Conservation (phyloP, 768 basidiomycete species). For the Rhizopogon salebrosus region DNA sequence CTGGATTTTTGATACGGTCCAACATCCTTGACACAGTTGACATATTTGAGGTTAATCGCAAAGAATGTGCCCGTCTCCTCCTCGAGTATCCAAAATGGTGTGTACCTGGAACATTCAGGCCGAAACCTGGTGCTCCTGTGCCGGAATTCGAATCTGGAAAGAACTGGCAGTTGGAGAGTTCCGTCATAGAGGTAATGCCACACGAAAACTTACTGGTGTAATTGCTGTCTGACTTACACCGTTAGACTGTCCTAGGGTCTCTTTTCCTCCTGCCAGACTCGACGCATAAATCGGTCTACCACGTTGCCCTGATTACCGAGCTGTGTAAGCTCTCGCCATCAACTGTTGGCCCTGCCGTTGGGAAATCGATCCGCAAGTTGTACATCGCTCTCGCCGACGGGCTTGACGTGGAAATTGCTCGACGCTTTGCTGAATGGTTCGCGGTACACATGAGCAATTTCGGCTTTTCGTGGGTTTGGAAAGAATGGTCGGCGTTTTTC, state of each 20-base stretch:
- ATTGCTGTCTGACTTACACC: neutral
- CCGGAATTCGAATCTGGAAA: constrained; percentile 53
- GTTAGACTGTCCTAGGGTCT: constrained; percentile 65
- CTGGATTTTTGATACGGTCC: constrained; percentile 77
- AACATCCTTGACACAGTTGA: constrained; percentile 73
- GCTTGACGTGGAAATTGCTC: constrained; percentile 78
- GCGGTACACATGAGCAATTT: constrained; percentile 96
- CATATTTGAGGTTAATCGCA: constrained; percentile 93
- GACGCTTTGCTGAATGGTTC: constrained; percentile 92
- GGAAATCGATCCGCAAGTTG: constrained; percentile 87
- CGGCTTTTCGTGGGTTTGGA: constrained; percentile 98
- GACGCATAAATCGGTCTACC: constrained; percentile 75
- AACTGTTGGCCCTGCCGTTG: constrained; percentile 93
- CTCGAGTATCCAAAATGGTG: constrained; percentile 87
- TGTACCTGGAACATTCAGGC: constrained; percentile 78
- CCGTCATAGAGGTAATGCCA: constrained; percentile 69
- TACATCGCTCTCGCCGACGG: constrained; percentile 79
- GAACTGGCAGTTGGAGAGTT: constrained; percentile 86
- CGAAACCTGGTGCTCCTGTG: constrained; percentile 57
- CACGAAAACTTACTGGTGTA: neutral
- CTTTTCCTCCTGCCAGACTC: constrained; percentile 77
- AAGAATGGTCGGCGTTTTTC: constrained; percentile 74
- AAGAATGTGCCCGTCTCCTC: constrained; percentile 85
- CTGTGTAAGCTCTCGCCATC: constrained; percentile 90
- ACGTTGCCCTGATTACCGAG: constrained; percentile 85